Evolutionary conservation across 1,284 basidiomycete genomes (phyloP), one percentile per base, ranked within the genome.

Genomic region (Phellinidium pouzarii): DNA sequence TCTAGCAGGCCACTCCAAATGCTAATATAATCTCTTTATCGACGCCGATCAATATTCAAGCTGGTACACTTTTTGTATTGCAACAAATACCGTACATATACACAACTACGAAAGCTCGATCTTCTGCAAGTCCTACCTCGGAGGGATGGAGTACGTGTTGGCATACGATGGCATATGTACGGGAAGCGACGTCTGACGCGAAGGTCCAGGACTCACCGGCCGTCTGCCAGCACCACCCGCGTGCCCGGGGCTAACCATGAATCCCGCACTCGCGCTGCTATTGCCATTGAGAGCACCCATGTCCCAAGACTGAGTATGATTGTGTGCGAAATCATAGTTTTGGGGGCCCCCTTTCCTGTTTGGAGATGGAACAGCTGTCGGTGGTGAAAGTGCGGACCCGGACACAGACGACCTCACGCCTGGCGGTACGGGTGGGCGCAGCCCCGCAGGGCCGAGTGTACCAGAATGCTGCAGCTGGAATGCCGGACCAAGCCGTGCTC

Each of bases 171-270:
- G 51, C 51, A 53, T 53, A 26, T 27, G 29, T 11, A 53, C 27
- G 14, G 51, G 51, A 5, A 53, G 38, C 14, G 51, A 53, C 37
- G 45, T 34, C 46, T 53, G 52, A 4, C 52, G 22, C 7, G 23
- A 9, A n/a, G 25, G 42, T 12, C 46, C 34, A n/a, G 50, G 50
- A n/a, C 50, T 51, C 4, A 44, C 41, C 12, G 50, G 50, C 34
- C 50, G 14, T 19, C 38, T 49, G 7, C 48, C 37, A 46, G 27
- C 26, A 34, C 29, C 29, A 29, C 12, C 44, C 11, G n/a, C 37
- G 3, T 11, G 11, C 14, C 37, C 37, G n/a, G 37, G 37, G n/a
- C 37, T 49, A 9, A 19, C 17, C 5, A 12, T 25, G 3, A n/a
- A 7, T n/a, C n/a, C n/a, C n/a, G n/a, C n/a, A n/a, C n/a, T n/a